Evolutionary conservation across 2,329 filamentous ascomycete genomes (phyloP).

Genomic region (Fusarium guadeloupense): DNA sequence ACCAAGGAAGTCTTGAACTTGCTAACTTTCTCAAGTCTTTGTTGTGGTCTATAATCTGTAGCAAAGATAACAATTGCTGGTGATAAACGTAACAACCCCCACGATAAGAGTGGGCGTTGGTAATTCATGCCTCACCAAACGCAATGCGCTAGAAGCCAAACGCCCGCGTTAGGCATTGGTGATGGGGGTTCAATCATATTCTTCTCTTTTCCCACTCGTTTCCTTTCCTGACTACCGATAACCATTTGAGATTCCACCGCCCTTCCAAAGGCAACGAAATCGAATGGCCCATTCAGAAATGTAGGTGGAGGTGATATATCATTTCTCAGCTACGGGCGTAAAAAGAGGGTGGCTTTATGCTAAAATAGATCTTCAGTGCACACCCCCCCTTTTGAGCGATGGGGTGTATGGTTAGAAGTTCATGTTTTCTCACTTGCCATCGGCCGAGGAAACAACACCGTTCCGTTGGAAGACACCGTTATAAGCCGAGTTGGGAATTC

Average conservation of each 20-base stretch:
- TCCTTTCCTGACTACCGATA: not conserved
- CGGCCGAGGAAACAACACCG: constrained; percentile 44
- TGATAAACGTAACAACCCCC: constrained; percentile 17
- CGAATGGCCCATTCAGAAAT: constrained; percentile 36
- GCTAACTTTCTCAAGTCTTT: not conserved
- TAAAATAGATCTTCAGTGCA: constrained; percentile 14
- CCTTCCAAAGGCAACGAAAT: constrained; percentile 30
- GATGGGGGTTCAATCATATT: constrained; percentile 3
- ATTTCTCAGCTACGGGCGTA: constrained; percentile 24
- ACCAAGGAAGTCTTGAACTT: constrained; percentile 16
- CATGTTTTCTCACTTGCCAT: constrained; percentile 40
- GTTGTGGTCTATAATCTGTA: not conserved
- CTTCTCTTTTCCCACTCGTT: constrained; percentile 8
- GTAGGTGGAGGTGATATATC: constrained; percentile 34
- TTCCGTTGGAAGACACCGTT: constrained; percentile 33
- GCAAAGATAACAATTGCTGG: constrained; percentile 7
- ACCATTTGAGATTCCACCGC: constrained; percentile 13
- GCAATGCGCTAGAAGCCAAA: constrained; percentile 10
- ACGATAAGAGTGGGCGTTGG: constrained; percentile 12
- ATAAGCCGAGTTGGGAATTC: constrained; percentile 27
- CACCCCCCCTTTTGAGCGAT: constrained; percentile 7
- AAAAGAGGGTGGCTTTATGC: constrained; percentile 34
- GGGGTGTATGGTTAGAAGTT: constrained; percentile 17
- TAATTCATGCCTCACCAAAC: constrained; percentile 26
- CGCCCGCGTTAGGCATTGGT: constrained; percentile 5